Base-by-base conservation (phyloP, 192 early-diverging fungal genomes). In the Jimgerdemannia flammicorona region DNA sequence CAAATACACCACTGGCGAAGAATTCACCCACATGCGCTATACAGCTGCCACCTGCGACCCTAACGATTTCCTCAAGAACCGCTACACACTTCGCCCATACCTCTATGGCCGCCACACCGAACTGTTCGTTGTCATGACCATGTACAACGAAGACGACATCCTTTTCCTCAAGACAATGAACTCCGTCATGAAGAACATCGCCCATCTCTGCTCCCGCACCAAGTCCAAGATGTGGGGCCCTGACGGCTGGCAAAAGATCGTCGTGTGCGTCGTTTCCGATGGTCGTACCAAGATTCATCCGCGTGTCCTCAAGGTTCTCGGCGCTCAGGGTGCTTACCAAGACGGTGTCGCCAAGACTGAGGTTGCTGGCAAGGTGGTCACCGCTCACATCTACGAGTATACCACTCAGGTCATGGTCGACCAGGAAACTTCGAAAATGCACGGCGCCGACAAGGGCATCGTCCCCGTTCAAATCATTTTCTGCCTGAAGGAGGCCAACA, bases 11-110 rank as follows among this genome's bases (percentile, higher is more conserved):
- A 85, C 86, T 75, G 84, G 90, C 0, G 91, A 88, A 67, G 97
- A 98, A 82, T 96, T 96, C 72, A 93, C 91, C n/a, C 87, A 95
- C 78, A 91, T 97, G 88, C 89, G 97, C 40, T 99, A 99, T 84
- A 96, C 97, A 3, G 94, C 96, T 18, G 93, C 90, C 20, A 96
- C 95, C 4, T 93, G 91, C 77, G 91, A 95, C 72, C 91, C 96
- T 3, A 90, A 98, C 80, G 88, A 96, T 64, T 99, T 97, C 86
- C 74, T 82, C 39, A 74, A 83, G 20, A 80, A 89, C n/a, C 84
- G 86, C 67, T 99, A 97, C 83, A 91, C 89, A 43, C 84, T 99
- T 74, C 88, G 95, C 54, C 87, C 84, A 64, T 74, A 80, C 64
- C 72, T 90, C 44, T 74, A 86, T 66, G 82, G 84, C 7, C 76